Base-by-base conservation (phyloP, 345 rosid species). In the Populus nigra region DNA sequence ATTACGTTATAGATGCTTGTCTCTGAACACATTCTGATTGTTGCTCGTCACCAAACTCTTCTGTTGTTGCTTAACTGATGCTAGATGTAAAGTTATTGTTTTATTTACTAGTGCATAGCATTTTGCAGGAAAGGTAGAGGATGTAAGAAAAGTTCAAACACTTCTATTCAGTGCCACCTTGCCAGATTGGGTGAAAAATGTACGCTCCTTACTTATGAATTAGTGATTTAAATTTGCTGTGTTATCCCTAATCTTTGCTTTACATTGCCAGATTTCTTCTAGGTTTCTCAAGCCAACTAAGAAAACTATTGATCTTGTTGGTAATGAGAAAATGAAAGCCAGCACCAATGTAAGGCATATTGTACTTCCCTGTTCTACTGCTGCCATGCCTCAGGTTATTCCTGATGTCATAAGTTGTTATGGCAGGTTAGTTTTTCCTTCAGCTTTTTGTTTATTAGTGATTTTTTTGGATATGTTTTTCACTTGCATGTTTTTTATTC, bases 141-240 rank as follows among this genome's bases (percentile, higher is more conserved):
- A 96, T 79, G 86, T 87, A 67, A 92, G 53, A 73, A 94, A 94
- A 79, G 99, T 96, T 76, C 97, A 91, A 88, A 96, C 99, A 7
- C 96, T 96, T 86, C 99, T 96, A 77, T 96, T 96, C 85, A 96
- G 99, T 86, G 99, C 98, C 25, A 96, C 99, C 65, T 83, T 96
- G 71, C 99, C 97, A 23, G 6, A 17, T 57, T 96, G 99, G 99
- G 97, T 94, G 86, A 82, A 96, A 87, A 69, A 85, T 61, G 99
- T 96, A 73, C 5, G 94, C 85, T 43, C 77, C 83, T 81, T 49
- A 50, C n/a, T 23, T 23, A 59, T 23, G 65, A 59, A 59, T n/a
- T 9, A 59, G 65, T 8, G 65, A n/a, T n/a, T n/a, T 23, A 59
- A 59, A 10, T 59, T 2, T 65, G 18, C 41, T 17, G 8, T 31